Evolutionary conservation across 768 basidiomycete species (phyloP), one percentile per base, ranked within the genome.

Genomic region (Dendrothele bispora): DNA sequence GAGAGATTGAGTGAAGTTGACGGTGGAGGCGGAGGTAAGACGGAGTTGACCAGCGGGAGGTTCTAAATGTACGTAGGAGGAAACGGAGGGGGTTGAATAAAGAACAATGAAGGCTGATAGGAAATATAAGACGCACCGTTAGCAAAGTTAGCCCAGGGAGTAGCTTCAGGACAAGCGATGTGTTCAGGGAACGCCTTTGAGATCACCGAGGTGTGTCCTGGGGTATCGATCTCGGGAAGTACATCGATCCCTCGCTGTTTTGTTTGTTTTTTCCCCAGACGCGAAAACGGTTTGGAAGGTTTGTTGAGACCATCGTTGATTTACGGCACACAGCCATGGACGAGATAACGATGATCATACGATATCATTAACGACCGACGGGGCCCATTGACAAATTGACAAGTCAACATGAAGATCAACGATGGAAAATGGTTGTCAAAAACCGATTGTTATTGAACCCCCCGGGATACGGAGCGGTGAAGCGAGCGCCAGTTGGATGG

Each of bases 1-100:
- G 14, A 94, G 57, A 7, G 62, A 64, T 0, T 73, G 60, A 0
- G 82, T 79, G 46, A 90, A 93, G 35, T 79, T 70, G 49, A 79
- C 66, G 4, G 84, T 85, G 2, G 72, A 75, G 1, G 75, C 61
- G 3, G 80, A 75, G 1, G 85, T 83, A 45, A 94, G 74, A 35
- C 87, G 84, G 12, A 93, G 78, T 59, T 94, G 90, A 1, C 91
- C 91, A 0, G 90, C 79, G 0, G 91, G 91, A 1, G 91, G 91
- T 53, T 92, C 85, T 46, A 11, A 12, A 37, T n/a, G 4, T 14
- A 6, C 12, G 8, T 4, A n/a, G n/a, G 26, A 37, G 25, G 5
- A n/a, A 25, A 38, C 28, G 2, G 36, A 25, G 3, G 25, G 14
- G 32, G 22, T 7, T 25, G 15, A 15, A 12, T 14, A n/a, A 28